Evolutionary conservation across 2,329 filamentous ascomycete genomes (phyloP).

Genomic region (Lecanicillium sp.): DNA sequence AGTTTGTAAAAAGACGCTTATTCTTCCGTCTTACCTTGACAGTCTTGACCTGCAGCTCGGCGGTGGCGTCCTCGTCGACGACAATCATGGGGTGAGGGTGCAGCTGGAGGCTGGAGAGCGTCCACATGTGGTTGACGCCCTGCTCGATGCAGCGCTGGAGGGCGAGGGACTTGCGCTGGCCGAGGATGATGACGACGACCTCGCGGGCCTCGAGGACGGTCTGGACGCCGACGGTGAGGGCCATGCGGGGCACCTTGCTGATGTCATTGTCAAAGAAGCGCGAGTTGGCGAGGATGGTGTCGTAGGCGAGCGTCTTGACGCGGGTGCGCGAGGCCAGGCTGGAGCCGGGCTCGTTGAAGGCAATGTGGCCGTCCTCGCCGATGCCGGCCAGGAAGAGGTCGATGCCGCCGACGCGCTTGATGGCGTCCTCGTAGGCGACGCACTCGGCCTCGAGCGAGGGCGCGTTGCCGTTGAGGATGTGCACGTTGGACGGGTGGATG

Average conservation of each 20-base stretch:
- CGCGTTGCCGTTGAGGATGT: slow-evolving; percentile 78
- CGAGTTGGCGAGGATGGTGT: slow-evolving; percentile 80
- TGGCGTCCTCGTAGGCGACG: slow-evolving; percentile 70
- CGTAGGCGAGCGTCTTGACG: slow-evolving; percentile 81
- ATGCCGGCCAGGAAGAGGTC: slow-evolving; percentile 82
- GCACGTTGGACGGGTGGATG: slow-evolving; percentile 72
- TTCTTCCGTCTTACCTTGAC: slow-evolving; percentile 41
- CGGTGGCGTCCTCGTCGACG: slow-evolving; percentile 71
- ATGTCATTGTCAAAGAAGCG: slow-evolving; percentile 75
- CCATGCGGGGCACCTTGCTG: slow-evolving; percentile 68
- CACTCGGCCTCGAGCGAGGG: slow-evolving; percentile 69
- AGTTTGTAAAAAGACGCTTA: not conserved
- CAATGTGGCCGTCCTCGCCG: slow-evolving; percentile 79
- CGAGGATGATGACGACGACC: slow-evolving; percentile 75
- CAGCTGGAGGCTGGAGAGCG: slow-evolving; percentile 70
- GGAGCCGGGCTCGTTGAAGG: slow-evolving; percentile 84
- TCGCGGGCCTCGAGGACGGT: slow-evolving; percentile 76
- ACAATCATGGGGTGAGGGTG: slow-evolving; percentile 78
- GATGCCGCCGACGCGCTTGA: slow-evolving; percentile 67
- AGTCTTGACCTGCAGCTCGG: slow-evolving; percentile 67
- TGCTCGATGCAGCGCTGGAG: slow-evolving; percentile 75
- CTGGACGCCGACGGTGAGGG: slow-evolving; percentile 76
- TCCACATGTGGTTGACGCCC: slow-evolving; percentile 87
- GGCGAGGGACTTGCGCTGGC: slow-evolving; percentile 72
- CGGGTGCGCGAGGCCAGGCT: slow-evolving; percentile 70